These are phyloP conservation scores for Candida andamanensis DNA, from an alignment of 805 yeast genomes.

Conservation along the genomic window DNA sequence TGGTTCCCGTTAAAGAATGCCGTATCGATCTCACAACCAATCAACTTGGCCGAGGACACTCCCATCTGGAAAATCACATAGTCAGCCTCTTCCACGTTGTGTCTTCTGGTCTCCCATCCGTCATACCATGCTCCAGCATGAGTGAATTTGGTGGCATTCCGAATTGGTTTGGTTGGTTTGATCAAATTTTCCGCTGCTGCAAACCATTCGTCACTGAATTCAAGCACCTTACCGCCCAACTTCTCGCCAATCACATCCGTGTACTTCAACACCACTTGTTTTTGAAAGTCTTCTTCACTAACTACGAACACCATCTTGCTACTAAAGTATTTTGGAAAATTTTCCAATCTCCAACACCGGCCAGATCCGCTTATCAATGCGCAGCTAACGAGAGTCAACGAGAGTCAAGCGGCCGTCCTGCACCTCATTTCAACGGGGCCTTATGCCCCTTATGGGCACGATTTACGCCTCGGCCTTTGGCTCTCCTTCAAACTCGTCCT, in stretches of 20 bases:
- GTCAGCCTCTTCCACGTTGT: conserved; percentile 77
- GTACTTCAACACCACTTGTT: conserved; percentile 44
- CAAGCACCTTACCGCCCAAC: conserved; percentile 70
- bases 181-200: conserved; percentile 87
- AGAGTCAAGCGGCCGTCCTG: too few species aligned
- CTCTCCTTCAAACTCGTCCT: too few species aligned
- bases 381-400: conserved; percentile 1
- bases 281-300: conserved; percentile 37
- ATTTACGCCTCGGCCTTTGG: too few species aligned
- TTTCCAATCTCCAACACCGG: neutral
- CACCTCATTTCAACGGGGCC: too few species aligned
- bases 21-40: conserved; percentile 89
- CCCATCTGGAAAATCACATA: conserved; percentile 85
- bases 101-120: conserved; percentile 98
- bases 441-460: too few species aligned
- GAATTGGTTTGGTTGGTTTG: conserved; percentile 72
- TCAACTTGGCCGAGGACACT: conserved; percentile 69
- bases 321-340: neutral
- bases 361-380: neutral
- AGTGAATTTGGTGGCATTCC: conserved; percentile 75
- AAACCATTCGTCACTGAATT: conserved; percentile 87
- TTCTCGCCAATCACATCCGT: conserved; percentile 82
- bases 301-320: conserved; percentile 14
- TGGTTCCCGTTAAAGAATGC: conserved; percentile 94
- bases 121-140: conserved; percentile 96